Evolutionary conservation across 441 rosid genomes (phyloP), one percentile per base, ranked within the genome.

Genomic region (Hura crepitans): DNA sequence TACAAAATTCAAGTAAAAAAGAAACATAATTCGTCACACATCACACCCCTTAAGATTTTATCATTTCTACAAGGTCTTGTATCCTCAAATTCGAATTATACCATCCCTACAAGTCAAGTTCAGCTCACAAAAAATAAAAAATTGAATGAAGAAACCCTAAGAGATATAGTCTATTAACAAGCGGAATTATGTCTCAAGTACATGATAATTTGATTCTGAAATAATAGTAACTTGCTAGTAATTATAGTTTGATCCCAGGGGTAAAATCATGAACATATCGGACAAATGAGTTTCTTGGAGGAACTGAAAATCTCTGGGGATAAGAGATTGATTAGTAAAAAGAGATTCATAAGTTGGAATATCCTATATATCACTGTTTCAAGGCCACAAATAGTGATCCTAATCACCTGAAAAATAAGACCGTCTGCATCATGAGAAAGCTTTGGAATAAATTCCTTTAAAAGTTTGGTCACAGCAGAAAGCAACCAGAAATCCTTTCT

Each of bases 381-480:
- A 42, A 43, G 35, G 56, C 45, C 13, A 53, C 27, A 15, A 3
- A 25, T 3, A 31, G 42, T 43, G 13, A 75, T 67, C 72, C 70
- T 59, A 73, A 75, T 66, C 72, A 96, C 99, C 97, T 96, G 99
- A 85, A 96, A 96, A 68, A 96, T 89, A 68, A 96, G 90, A 45
- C 99, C 99, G 72, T 96, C 99, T 5, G 99, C 96, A 74, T 93
- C 98, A 83, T 96, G 99, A 22, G 99, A 93, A 69, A 96, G 98
- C 81, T 75, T 85, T 15, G 99, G 99, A 67, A 93, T 96, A 79
- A 93, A 93, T 70, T 90, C 98, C 80, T 86, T 93, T 73, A 96
- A 76, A 72, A 96, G 81, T 85, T 87, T 93, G 71, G 82, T 85
- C 55, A 89, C 97, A 28, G 97, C 83, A 78, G 98, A 90, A 69